Conservation (phyloP, 371 early-diverging fungal genomes). For the Homolaphlyctis polyrhiza region DNA sequence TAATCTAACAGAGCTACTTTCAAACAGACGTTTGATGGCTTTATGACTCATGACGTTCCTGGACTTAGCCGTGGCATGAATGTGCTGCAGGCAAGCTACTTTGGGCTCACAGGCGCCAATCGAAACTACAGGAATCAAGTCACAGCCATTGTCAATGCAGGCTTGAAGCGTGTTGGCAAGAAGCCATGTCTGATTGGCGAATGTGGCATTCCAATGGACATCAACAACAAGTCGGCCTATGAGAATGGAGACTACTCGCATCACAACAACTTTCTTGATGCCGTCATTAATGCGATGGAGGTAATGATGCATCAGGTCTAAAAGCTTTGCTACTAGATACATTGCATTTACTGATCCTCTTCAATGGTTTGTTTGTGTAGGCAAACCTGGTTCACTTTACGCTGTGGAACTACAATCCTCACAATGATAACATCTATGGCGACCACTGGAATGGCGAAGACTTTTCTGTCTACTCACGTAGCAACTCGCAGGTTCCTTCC, state of each 20-base stretch:
- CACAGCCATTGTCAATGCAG: conserved; percentile 55
- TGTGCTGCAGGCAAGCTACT: conserved; percentile 67
- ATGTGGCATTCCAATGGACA: conserved; percentile 83
- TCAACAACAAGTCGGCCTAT: conserved; percentile 65
- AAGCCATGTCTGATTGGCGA: conserved; percentile 72
- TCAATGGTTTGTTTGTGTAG: conserved; percentile 11
- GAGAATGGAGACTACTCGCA: conserved; percentile 61
- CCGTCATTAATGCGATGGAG: conserved; percentile 67
- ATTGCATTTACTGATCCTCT: neutral
- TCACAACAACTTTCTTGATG: conserved; percentile 70
- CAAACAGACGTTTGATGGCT: conserved; percentile 59
- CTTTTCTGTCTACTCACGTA: conserved; percentile 67
- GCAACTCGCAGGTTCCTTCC: neutral
- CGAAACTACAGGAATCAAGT: conserved; percentile 73
- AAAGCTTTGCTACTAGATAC: neutral
- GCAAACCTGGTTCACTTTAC: conserved; percentile 69
- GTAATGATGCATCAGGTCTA: conserved; percentile 8
- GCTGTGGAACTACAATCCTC: conserved; percentile 80
- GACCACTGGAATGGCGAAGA: conserved; percentile 91
- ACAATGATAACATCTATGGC: conserved; percentile 59
- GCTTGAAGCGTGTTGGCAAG: conserved; percentile 57
- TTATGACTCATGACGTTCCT: conserved; percentile 74
- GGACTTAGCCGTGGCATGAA: conserved; percentile 60
- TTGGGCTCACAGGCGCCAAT: conserved; percentile 71
- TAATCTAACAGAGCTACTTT: no score